Evolutionary conservation across 2,329 filamentous ascomycete species (phyloP).

Genomic region (Paecilomyces formosus): DNA sequence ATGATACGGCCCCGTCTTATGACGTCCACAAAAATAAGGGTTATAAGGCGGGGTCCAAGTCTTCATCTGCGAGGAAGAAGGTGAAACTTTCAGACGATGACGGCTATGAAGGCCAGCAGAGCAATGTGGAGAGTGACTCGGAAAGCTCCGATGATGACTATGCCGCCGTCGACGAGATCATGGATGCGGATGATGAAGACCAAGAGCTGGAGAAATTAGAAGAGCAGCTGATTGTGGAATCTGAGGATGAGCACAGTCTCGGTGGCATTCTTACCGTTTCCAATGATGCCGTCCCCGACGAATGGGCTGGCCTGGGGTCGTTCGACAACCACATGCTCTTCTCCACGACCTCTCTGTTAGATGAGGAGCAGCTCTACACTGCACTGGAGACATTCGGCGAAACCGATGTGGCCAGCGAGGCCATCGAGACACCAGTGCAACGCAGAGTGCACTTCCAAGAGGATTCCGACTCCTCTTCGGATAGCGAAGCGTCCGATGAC

Average conservation of each 20-base stretch:
- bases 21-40: constrained; percentile 22
- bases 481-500: constrained; percentile 48
- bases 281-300: constrained; percentile 16
- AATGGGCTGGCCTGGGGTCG: constrained; percentile 50
- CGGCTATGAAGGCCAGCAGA: constrained; percentile 20
- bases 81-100: constrained; percentile 29
- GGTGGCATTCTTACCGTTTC: constrained; percentile 15
- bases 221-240: constrained; percentile 62
- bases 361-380: constrained; percentile 35
- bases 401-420: constrained; percentile 27
- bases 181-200: constrained; percentile 72
- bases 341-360: constrained; percentile 33
- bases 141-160: constrained; percentile 61
- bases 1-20: constrained; percentile 37
- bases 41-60: constrained; percentile 35
- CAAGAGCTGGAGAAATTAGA: constrained; percentile 70
- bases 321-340: constrained; percentile 36
- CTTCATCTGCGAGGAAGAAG: constrained; percentile 22
- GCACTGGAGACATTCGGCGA: constrained; percentile 32
- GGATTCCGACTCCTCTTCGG: constrained; percentile 56
- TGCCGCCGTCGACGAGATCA: constrained; percentile 70
- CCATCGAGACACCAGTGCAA: constrained; percentile 36
- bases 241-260: constrained; percentile 27
- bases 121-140: constrained; percentile 24
- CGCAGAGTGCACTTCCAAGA: constrained; percentile 65